A percentile compares a stretch with the other conserved stretches of the same genome.
phyloP scores from a whole-genome alignment of 2,329 filamentous ascomycete genomes.

The Diaporthe sp. region DNA sequence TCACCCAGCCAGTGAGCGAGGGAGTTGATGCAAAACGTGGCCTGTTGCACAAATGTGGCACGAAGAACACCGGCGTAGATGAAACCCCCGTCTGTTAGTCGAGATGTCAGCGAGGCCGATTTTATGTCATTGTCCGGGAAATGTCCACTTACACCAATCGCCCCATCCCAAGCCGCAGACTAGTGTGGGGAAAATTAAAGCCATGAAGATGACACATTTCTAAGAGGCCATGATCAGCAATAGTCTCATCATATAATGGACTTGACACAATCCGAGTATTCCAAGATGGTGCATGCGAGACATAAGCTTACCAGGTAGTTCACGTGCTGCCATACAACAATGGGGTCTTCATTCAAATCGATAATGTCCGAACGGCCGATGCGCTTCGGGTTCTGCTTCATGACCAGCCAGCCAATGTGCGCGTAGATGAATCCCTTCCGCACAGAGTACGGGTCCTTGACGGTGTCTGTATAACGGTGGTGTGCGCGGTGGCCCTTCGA shows the following conservation, averaged over 20 bases:
- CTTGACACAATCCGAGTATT: too few relatives aligned
- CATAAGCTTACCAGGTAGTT: conserved; percentile 71
- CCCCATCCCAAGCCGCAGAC: conserved; percentile 84
- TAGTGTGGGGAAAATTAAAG: conserved; percentile 79
- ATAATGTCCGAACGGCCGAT: conserved; percentile 90
- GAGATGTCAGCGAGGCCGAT: not conserved
- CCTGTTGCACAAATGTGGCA: conserved; percentile 91
- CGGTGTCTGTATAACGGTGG: conserved; percentile 92
- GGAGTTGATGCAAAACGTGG: conserved; percentile 94
- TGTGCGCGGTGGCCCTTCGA: conserved; percentile 85
- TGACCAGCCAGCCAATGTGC: conserved; percentile 90
- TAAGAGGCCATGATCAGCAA: not conserved
- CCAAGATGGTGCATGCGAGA: too few relatives aligned
- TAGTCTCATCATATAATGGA: not conserved
- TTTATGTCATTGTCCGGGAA: not conserved
- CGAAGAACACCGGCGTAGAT: conserved; percentile 88
- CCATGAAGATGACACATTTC: conserved; percentile 83
- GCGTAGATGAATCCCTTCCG: conserved; percentile 89
- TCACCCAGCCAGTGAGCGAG: conserved; percentile 92
- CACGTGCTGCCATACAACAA: conserved; percentile 90
- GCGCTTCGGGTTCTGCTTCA: conserved; percentile 93
- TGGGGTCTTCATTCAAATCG: conserved; percentile 86
- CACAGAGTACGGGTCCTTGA: conserved; percentile 92
- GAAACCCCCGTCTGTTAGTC: conserved; percentile 71
- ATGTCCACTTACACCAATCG: conserved; percentile 68